Evolutionary conservation across 306 rosid genomes (phyloP), one percentile per base, ranked within the genome.

Genomic region (Rosa persica): DNA sequence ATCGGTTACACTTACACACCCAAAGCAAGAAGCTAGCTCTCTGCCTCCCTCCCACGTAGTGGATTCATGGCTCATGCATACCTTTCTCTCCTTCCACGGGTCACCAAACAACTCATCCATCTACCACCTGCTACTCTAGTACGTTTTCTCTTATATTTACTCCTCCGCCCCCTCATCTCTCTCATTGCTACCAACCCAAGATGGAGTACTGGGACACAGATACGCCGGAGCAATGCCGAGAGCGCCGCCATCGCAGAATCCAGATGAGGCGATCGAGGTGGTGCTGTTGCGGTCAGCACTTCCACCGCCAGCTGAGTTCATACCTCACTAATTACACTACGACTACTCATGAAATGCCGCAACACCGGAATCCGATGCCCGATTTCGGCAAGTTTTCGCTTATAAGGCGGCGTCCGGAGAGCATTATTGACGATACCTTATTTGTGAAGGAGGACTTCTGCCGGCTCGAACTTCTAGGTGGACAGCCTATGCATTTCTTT

Each of bases 401-500:
- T 6, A 47, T 16, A 19, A 39, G 62, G 75, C 27, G 10, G 8
- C 42, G 11, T 13, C 34, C 54, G 13, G 78, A 54, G 78, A 73
- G 60, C 12, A n/a, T 12, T 4, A 20, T 12, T 73, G 66, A 73
- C 16, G 40, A 69, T 52, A 19, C 25, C 3, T 17, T 68, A 25
- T 36, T 74, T 22, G 77, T 58, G 55, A 48, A 75, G 72, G 72
- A 76, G 65, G 77, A 70, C 72, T 75, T 75, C 38, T 81, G 77
- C 17, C 72, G 72, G 42, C 72, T 68, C 6, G 20, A 54, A 6
- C 36, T 67, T 42, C 12, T 51, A 3, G 78, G 78, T n/a, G 58
- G 77, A n/a, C 38, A 48, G 65, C 73, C 77, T 17, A 44, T 81
- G 30, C 80, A 81, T 70, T 76, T 75, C 76, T 81, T 81, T 70